Conservation (phyloP, 176 grass and related monocot genomes). For the Tillandsia fasciculata region DNA sequence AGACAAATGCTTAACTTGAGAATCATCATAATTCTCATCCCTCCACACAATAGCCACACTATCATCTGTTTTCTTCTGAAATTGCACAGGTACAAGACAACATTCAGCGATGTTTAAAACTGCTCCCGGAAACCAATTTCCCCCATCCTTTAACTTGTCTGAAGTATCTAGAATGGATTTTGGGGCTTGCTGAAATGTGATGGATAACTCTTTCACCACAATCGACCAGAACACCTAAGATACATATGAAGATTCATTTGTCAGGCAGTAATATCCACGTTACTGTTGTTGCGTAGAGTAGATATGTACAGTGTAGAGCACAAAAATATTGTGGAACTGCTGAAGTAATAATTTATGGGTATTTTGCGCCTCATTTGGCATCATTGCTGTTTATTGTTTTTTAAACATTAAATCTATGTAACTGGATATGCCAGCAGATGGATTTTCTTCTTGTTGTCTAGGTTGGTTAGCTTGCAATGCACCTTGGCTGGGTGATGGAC, state of each 20-base stretch:
- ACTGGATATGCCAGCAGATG: too few relatives aligned
- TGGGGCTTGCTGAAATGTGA: conserved; percentile 54
- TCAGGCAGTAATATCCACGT: background rate
- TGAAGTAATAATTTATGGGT: background rate
- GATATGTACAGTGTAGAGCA: background rate
- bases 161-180: conserved; percentile 53
- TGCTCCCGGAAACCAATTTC: conserved; percentile 61
- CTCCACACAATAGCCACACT: conserved; percentile 80
- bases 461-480: too few relatives aligned
- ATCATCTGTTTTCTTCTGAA: conserved; percentile 59
- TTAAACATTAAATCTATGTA: too few relatives aligned
- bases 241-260: background rate
- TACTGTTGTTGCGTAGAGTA: background rate
- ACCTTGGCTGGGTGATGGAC: too few relatives aligned
- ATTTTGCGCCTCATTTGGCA: too few relatives aligned
- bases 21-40: conserved; percentile 70
- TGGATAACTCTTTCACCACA: conserved; percentile 47
- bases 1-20: conserved; percentile 56
- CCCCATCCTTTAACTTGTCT: conserved; percentile 55
- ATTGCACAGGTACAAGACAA: conserved; percentile 60
- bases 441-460: too few relatives aligned
- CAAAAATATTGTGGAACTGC: background rate
- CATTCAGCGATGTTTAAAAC: conserved; percentile 91
- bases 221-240: conserved; percentile 71
- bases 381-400: too few relatives aligned